A percentile compares a stretch with the other conserved stretches of the same genome.
phyloP scores from a whole-genome alignment of 2,329 filamentous ascomycete species.

The Paraconiothyrium sp. region DNA sequence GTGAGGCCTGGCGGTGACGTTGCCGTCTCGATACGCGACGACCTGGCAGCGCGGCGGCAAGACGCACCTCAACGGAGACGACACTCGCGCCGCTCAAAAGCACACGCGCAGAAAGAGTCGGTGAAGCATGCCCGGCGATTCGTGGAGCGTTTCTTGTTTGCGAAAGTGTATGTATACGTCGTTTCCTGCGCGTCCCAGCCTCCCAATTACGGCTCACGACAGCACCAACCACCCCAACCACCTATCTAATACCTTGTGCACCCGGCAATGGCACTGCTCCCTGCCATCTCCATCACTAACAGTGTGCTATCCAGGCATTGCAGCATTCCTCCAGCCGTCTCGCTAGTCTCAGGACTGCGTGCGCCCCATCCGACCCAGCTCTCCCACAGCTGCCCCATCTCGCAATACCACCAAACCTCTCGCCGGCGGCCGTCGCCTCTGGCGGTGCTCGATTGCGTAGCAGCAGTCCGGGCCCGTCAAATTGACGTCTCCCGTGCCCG shows the following conservation, averaged over 20 bases:
- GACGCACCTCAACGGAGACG: constrained; percentile 7
- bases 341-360: constrained; percentile 26
- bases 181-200: constrained; percentile 25
- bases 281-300: constrained; percentile 28
- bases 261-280: constrained; percentile 26
- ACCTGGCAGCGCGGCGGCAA: constrained; percentile 14
- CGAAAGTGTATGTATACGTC: constrained; percentile 22
- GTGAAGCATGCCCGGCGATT: constrained; percentile 29
- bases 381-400: constrained; percentile 1
- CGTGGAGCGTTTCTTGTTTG: constrained; percentile 25
- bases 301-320: constrained; percentile 26
- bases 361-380: constrained; percentile 16
- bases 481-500: constrained; percentile 19
- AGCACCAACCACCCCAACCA: constrained; percentile 32
- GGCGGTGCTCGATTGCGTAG: constrained; percentile 20
- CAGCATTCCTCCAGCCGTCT: constrained; percentile 29
- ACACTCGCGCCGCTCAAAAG: constrained; percentile 16
- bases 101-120: constrained; percentile 19
- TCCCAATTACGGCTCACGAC: constrained; percentile 20
- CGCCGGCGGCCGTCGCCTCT: constrained; percentile 15
- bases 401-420: constrained; percentile 11
- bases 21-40: constrained; percentile 18
- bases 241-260: constrained; percentile 13
- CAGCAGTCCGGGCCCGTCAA: constrained; percentile 20
- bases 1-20: constrained; percentile 21